Conservation (phyloP, 805 yeast species). For the Candida takata region DNA sequence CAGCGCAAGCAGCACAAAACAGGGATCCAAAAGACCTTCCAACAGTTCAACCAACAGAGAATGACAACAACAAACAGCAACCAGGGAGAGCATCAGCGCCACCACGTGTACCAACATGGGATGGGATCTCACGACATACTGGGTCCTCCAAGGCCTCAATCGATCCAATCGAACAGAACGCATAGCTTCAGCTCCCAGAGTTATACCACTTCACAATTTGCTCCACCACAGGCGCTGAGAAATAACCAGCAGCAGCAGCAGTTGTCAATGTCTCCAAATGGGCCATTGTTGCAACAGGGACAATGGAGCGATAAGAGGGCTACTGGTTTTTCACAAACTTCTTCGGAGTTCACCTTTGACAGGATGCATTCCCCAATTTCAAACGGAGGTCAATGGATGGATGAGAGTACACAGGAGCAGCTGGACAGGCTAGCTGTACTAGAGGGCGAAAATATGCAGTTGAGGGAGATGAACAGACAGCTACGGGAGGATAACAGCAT, state of each 20-base stretch:
- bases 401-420: slow-evolving; percentile 4
- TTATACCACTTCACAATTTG: not conserved
- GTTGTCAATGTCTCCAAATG: slow-evolving; percentile 2
- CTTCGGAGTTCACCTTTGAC: not conserved
- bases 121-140: slow-evolving; percentile 1
- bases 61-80: too few species aligned
- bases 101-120: not conserved
- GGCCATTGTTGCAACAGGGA: slow-evolving; percentile 8
- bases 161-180: slow-evolving; percentile 4
- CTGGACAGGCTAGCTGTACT: slow-evolving; percentile 7
- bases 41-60: slow-evolving; percentile 18
- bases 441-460: slow-evolving; percentile 7
- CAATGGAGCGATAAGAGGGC: slow-evolving; percentile 3
- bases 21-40: slow-evolving; percentile 20
- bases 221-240: not conserved
- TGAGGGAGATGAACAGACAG: slow-evolving; percentile 9
- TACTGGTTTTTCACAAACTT: not conserved
- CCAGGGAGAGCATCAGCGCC: slow-evolving; percentile 1
- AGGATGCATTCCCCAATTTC: slow-evolving; percentile 10
- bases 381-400: slow-evolving; percentile 9
- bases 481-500: slow-evolving; percentile 8
- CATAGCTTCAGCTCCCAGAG: too few species aligned
- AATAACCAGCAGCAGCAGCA: too few species aligned
- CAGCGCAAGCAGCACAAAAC: slow-evolving; percentile 21
- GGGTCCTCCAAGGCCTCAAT: not conserved